These are phyloP conservation scores for Penicillium alfredii DNA, from an alignment of 495 filamentous ascomycete genomes.

Conservation along the genomic window DNA sequence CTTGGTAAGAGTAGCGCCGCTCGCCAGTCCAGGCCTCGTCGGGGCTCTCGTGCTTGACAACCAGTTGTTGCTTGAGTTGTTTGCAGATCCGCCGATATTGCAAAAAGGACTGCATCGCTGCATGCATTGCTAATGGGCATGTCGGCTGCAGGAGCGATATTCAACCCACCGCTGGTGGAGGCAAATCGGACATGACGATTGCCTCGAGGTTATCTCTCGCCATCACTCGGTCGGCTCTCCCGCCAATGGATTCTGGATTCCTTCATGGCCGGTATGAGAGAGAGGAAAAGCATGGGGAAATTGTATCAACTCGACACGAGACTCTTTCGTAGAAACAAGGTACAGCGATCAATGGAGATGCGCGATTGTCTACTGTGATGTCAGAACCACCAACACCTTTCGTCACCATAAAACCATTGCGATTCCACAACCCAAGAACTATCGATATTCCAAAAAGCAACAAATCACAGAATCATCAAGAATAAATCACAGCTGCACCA, in stretches of 20 bases:
- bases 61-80: conserved; percentile 29
- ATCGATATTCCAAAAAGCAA: no score
- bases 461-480: conserved; percentile 11
- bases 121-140: background rate
- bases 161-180: background rate
- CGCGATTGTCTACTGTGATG: conserved; percentile 12
- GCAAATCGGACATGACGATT: conserved; percentile 6
- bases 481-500: conserved; percentile 15
- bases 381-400: conserved; percentile 10
- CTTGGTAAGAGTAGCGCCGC: conserved; percentile 12
- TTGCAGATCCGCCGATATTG: conserved; percentile 34
- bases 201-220: conserved; percentile 1
- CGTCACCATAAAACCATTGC: no score
- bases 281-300: background rate
- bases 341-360: background rate
- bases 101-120: conserved; percentile 29
- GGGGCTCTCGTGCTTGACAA: conserved; percentile 8
- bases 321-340: no score
- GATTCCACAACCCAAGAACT: no score
- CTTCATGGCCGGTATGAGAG: background rate
- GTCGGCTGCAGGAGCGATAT: no score
- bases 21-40: conserved; percentile 13
- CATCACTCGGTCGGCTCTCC: conserved; percentile 7
- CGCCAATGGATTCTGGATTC: conserved; percentile 7
- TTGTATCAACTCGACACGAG: no score